A percentile compares a stretch with the other conserved stretches of the same genome.
Conservation (phyloP, 805 yeast species). For the Starmerella floris region DNA sequence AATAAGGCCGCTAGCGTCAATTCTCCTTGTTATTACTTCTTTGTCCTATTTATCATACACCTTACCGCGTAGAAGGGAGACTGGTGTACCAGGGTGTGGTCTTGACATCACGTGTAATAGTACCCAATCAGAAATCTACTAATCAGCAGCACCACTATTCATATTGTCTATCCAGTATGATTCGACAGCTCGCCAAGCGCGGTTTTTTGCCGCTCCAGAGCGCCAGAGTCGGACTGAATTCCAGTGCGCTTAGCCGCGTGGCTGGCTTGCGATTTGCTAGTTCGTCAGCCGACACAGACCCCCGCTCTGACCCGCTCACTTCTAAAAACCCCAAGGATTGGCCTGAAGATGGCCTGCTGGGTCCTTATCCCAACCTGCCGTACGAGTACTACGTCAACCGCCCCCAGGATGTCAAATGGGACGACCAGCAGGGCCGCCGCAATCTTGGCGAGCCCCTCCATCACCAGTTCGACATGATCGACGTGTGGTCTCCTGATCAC, state of each 20-base stretch:
- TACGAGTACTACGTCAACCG: conserved; percentile 48
- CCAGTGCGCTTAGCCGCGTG: background rate
- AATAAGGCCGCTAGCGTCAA: too few species aligned
- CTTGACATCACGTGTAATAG: background rate
- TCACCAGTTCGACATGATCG: conserved; percentile 58
- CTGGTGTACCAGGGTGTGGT: too few species aligned
- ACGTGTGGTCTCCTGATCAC: conserved; percentile 79
- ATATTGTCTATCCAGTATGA: background rate
- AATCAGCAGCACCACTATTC: background rate
- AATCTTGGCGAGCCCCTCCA: conserved; percentile 61
- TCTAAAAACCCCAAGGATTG: conserved; percentile 16
- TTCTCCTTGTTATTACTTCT: too few species aligned
- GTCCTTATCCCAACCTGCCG: conserved; percentile 44
- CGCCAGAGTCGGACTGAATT: background rate
- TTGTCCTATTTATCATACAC: too few species aligned
- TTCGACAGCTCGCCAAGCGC: conserved; percentile 1
- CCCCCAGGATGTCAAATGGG: conserved; percentile 61
- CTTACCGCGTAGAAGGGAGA: too few species aligned
- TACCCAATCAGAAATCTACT: conserved; percentile 4
- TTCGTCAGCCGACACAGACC: conserved; percentile 4
- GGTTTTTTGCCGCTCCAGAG: background rate
- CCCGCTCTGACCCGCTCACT: conserved; percentile 5
- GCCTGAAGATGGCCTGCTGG: conserved; percentile 21
- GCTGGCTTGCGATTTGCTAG: conserved; percentile 7
- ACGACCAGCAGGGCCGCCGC: conserved; percentile 70